A percentile compares a stretch with the other conserved stretches of the same genome.
Conservation (phyloP, 257 asterid species). For the Gentiana macrophylla region DNA sequence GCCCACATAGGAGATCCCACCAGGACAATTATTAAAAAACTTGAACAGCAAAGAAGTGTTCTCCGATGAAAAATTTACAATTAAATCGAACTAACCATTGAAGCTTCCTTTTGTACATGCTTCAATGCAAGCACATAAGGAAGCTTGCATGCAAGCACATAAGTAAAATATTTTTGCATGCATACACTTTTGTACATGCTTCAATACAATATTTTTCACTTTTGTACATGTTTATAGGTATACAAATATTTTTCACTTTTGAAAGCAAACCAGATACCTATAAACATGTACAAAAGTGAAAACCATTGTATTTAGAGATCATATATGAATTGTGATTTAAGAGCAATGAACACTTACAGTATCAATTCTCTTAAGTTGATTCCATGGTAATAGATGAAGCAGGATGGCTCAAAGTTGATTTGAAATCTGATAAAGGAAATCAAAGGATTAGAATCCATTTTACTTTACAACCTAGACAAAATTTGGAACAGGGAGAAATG, state of each 20-base stretch:
- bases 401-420: constrained; percentile 23
- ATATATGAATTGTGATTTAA: background rate
- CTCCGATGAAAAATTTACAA: too few species aligned
- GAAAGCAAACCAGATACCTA: background rate
- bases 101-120: too few species aligned
- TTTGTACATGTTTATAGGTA: too few species aligned
- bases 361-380: constrained; percentile 23
- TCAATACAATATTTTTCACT: too few species aligned
- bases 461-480: background rate
- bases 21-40: too few species aligned
- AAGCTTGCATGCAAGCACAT: too few species aligned
- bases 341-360: background rate
- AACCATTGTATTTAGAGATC: background rate
- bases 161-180: too few species aligned
- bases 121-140: too few species aligned
- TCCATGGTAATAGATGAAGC: constrained; percentile 42
- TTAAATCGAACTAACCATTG: too few species aligned
- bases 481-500: constrained; percentile 4
- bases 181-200: too few species aligned
- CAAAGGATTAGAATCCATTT: background rate
- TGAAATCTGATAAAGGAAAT: constrained; percentile 25
- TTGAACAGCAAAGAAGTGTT: too few species aligned
- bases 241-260: background rate
- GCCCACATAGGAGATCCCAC: too few species aligned
- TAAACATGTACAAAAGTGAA: constrained; percentile 10